Base-by-base conservation (phyloP, 192 early-diverging fungal species). In the Mortierella hygrophila region DNA sequence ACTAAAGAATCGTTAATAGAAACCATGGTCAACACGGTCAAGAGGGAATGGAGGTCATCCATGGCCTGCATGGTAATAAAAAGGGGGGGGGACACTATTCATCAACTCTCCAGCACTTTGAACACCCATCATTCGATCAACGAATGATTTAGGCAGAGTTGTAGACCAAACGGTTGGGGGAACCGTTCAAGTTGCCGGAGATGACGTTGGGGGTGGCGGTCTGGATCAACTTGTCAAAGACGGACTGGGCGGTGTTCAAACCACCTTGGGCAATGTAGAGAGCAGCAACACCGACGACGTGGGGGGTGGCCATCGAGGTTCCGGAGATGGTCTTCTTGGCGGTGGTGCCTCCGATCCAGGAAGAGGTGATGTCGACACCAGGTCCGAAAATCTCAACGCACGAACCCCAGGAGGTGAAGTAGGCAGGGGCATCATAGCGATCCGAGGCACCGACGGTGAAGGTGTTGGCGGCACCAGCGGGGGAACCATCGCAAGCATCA, bases 301-400 rank as follows among this genome's bases (percentile, higher is more conserved):
- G 92, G 73, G 93, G 92, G 3, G 89, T 65, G 3, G 93, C 91
- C 88, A 92, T 93, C 32, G 89, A 90, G 7, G 94, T 95, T 38
- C 94, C 94, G 7, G 92, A 93, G 35, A 91, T 89, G 0, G 80
- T 89, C 26, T 77, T 78, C 47, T 57, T 76, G 32, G 80, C 77
- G 26, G 26, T 21, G 10, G 70, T 29, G 11, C 60, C 10, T 3
- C 77, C 81, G 42, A 82, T 81, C 81, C 88, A 91, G 26, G 90
- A 65, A 49, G 90, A 90, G 4, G 78, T 83, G 65, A 95, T 93
- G 20, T 74, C 81, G 9, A 88, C 85, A 63, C 94, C 94, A 9
- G 94, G 94, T 52, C 89, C 94, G 69, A 92, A 93, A 32, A 95
- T 87, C 68, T 88, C 82, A 47, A 95, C 91, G 72, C 94, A 95